These are phyloP conservation scores for Mercurialis annua DNA, from an alignment of 345 rosid species.

Conservation along the genomic window DNA sequence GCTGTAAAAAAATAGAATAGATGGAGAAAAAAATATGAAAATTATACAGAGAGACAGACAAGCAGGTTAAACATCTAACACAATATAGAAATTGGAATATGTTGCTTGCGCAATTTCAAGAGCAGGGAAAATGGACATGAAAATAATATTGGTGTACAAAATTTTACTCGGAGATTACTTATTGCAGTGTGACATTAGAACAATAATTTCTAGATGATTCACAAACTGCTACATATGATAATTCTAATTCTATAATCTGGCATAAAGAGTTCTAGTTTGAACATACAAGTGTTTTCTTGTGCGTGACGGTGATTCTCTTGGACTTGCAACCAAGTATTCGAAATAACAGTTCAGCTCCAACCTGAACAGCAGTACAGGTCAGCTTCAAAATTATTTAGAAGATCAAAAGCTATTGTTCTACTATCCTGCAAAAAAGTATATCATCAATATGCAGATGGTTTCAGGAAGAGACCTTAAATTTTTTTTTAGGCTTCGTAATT, in stretches of 20 bases:
- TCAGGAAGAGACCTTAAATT: constrained; percentile 63
- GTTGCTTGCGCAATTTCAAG: not conserved
- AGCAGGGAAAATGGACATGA: not conserved
- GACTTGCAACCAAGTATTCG: constrained; percentile 97
- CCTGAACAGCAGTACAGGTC: constrained; percentile 42
- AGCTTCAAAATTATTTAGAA: constrained; percentile 9
- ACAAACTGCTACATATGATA: not conserved
- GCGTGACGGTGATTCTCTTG: constrained; percentile 90
- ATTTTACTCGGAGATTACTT: not conserved
- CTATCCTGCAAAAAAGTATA: not conserved
- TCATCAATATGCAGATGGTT: not conserved
- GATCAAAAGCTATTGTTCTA: not conserved
- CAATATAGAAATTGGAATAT: not conserved
- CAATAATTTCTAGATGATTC: not conserved
- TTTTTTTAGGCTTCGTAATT: constrained; percentile 77
- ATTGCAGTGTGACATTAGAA: not conserved
- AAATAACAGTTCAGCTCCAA: constrained; percentile 78
- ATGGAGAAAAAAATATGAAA: not conserved
- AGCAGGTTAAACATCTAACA: not conserved
- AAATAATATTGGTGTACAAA: not conserved
- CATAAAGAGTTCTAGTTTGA: constrained; percentile 13
- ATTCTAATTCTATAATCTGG: not conserved
- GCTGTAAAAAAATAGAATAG: not conserved
- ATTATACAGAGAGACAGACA: not conserved
- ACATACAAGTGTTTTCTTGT: constrained; percentile 92